phyloP scores from a whole-genome alignment of 1,284 basidiomycete species.

The Austroboletus sp. region DNA sequence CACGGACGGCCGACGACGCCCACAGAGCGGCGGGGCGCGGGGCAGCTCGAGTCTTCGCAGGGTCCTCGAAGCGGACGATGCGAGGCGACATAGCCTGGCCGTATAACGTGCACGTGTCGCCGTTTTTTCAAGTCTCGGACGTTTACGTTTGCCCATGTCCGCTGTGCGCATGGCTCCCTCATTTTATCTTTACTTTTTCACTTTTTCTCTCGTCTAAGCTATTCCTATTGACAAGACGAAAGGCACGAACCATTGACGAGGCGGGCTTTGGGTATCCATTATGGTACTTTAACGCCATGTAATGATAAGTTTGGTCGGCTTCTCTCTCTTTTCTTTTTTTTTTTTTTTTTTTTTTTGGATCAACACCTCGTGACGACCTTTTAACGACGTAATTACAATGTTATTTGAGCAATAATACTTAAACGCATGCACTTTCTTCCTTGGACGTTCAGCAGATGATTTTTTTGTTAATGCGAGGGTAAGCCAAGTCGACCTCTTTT shows the following conservation, averaged over 20 bases:
- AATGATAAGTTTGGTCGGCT: conserved; percentile 22
- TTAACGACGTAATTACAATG: conserved; percentile 26
- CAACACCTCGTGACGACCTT: conserved; percentile 18
- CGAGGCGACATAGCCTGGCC: conserved; percentile 31
- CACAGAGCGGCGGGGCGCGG: conserved; percentile 19
- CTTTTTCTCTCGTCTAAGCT: conserved; percentile 25
- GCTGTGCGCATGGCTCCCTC: conserved; percentile 1
- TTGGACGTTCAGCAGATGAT: background rate
- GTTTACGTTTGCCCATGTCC: background rate
- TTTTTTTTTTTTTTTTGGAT: conserved; percentile 6
- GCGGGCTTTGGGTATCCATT: background rate
- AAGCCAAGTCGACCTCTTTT: no score
- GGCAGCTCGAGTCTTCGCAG: conserved; percentile 26
- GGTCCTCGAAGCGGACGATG: conserved; percentile 31
- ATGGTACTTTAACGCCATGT: conserved; percentile 18
- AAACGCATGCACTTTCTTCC: background rate
- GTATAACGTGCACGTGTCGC: conserved; percentile 19
- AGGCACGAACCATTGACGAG: conserved; percentile 11
- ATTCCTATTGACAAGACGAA: conserved; percentile 27
- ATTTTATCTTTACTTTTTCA: background rate
- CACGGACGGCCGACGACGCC: conserved; percentile 50
- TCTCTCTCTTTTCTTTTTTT: background rate
- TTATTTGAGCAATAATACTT: conserved; percentile 18
- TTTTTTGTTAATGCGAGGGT: no score
- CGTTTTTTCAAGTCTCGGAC: background rate